These are phyloP conservation scores for Alternaria sp. DNA, from an alignment of 2,329 filamentous ascomycete species.

Conservation along the genomic window DNA sequence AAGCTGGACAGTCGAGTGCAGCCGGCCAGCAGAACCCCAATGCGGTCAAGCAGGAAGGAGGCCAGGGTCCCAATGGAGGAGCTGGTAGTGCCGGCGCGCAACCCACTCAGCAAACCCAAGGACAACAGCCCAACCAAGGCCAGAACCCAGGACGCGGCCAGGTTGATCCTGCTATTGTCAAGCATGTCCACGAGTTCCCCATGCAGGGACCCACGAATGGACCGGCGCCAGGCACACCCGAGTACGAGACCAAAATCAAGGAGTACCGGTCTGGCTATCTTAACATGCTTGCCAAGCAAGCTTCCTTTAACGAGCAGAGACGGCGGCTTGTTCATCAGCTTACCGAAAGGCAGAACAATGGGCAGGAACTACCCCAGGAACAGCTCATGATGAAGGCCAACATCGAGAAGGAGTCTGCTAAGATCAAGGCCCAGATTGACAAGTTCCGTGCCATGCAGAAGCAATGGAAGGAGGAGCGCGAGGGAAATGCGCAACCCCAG, in stretches of 20 bases:
- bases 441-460: constrained; percentile 45
- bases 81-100: constrained; percentile 6
- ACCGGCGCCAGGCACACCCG: constrained; percentile 41
- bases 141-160: constrained; percentile 12
- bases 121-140: constrained; percentile 18
- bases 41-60: constrained; percentile 28
- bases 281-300: constrained; percentile 42
- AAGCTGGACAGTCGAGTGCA: constrained; percentile 31
- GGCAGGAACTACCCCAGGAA: constrained; percentile 44
- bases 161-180: constrained; percentile 43
- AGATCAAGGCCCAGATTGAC: constrained; percentile 41
- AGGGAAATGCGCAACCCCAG: constrained; percentile 43
- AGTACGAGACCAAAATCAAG: constrained; percentile 44
- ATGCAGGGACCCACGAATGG: constrained; percentile 39
- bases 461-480: constrained; percentile 40
- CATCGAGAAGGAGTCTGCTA: constrained; percentile 38
- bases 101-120: constrained; percentile 12
- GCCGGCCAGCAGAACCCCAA: constrained; percentile 41
- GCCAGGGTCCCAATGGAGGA: constrained; percentile 7
- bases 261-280: constrained; percentile 45
- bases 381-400: constrained; percentile 33
- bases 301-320: constrained; percentile 34
- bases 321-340: constrained; percentile 35
- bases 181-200: constrained; percentile 46
- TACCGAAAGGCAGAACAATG: constrained; percentile 38